Percentiles rank a stretch among this genome's conserved stretches.
phyloP scores from a whole-genome alignment of 305 asterid genomes.

The Solanum hybrid region DNA sequence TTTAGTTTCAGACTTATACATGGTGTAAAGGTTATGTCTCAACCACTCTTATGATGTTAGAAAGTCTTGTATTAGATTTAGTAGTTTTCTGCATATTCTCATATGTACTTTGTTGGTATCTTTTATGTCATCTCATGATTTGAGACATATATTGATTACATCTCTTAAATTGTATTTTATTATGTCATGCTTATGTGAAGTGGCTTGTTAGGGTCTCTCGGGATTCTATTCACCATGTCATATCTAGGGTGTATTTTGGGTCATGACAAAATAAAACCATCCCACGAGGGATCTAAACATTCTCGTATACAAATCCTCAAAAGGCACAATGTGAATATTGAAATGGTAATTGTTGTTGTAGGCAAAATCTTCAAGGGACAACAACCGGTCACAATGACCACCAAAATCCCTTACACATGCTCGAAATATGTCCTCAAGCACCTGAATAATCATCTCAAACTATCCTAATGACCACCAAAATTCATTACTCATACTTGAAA shows the following conservation, averaged over 20 bases:
- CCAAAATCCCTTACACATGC: not conserved
- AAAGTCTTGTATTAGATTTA: not conserved
- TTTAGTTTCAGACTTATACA: not conserved
- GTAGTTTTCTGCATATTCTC: not conserved
- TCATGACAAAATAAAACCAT: not conserved
- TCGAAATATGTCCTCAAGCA: not conserved
- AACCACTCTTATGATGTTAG: not conserved
- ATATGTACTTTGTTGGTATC: not conserved
- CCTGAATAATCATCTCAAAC: not conserved
- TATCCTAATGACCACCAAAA: not conserved
- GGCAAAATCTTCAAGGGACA: not conserved
- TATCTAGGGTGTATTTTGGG: not conserved
- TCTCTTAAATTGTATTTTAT: not conserved
- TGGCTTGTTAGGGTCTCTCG: not conserved
- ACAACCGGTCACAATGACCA: not conserved
- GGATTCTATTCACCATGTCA: not conserved
- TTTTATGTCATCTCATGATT: not conserved
- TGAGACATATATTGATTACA: not conserved
- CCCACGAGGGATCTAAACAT: not conserved
- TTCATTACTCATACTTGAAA: not conserved
- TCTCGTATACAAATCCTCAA: not conserved
- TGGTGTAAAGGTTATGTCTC: not conserved
- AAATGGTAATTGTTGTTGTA: not conserved
- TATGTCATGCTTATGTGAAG: not conserved
- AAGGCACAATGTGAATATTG: not conserved